Evolutionary conservation across 2,329 filamentous ascomycete species (phyloP), one percentile per base, ranked within the genome.

Genomic region (Eutypa lata): DNA sequence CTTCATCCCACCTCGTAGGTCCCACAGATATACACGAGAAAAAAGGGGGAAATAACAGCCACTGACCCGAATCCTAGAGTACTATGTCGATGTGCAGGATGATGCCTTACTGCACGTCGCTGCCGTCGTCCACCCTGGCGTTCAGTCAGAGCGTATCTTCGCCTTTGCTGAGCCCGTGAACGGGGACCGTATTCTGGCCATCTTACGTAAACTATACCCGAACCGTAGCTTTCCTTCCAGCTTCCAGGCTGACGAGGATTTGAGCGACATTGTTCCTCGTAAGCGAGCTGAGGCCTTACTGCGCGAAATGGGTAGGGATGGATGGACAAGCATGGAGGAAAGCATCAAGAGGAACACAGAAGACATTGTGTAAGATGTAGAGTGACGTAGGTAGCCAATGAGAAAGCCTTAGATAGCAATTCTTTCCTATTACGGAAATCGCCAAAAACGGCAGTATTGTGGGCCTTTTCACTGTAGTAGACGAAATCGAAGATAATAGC

Each of bases 81-180:
- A 75, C 62, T 74, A 65, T 59, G 66, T 80, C 22, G 69, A 80
- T 57, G 73, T 79, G 0, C 66, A 75, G 11, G 80, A 84, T 49
- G 61, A 61, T 3, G 81, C 78, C 0, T 67, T 75, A 0, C 63
- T 86, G 0, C 81, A 84, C 40, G 69, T 84, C 2, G 75, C 77
- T 2, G 81, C 76, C 0, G 66, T 79, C 7, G 68, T 82, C 0
- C 68, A 80, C 21, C 68, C 71, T 0, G 67, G 71, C 0, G 71
- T 83, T 0, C 54, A 66, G 2, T 71, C 71, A 0, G 75, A 84
- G 59, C 74, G 83, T 1, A 62, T 86, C 8, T 82, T 84, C 59
- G 82, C 69, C 1, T 81, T 78, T 49, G 79, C 76, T 0, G 67
- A 71, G 2, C 72, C 71, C 0, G 77, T 71, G 52, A 79, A 69